Conservation (phyloP, 257 asterid genomes). For the Ehretia macrophylla region DNA sequence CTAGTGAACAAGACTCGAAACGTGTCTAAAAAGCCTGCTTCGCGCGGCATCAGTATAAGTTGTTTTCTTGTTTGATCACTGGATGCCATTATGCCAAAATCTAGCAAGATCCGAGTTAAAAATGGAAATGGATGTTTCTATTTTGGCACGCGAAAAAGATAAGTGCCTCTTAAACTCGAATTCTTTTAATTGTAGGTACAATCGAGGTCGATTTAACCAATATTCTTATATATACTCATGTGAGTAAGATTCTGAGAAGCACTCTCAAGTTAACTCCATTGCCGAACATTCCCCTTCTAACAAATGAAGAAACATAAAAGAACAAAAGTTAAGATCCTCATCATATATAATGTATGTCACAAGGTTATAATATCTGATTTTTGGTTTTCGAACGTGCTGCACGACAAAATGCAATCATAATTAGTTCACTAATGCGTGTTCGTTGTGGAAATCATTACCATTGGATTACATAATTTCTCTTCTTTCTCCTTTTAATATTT, state of each 20-base stretch:
- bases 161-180: too few relatives aligned
- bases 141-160: too few relatives aligned
- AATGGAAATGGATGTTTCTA: too few relatives aligned
- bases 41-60: slow-evolving; percentile 8
- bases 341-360: background rate
- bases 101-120: background rate
- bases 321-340: background rate
- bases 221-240: background rate
- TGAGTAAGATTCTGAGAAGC: background rate
- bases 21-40: slow-evolving; percentile 13
- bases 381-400: too few relatives aligned
- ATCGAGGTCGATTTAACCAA: background rate
- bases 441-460: too few relatives aligned
- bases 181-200: too few relatives aligned
- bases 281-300: background rate
- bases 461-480: too few relatives aligned
- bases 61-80: background rate
- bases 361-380: too few relatives aligned
- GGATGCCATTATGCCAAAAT: background rate
- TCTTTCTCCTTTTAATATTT: too few relatives aligned
- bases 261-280: background rate
- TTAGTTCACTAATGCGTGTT: too few relatives aligned
- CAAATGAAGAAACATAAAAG: background rate
- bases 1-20: slow-evolving; percentile 5
- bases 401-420: too few relatives aligned